Conservation (phyloP, 257 asterid species). For the Jacaranda mimosifolia region DNA sequence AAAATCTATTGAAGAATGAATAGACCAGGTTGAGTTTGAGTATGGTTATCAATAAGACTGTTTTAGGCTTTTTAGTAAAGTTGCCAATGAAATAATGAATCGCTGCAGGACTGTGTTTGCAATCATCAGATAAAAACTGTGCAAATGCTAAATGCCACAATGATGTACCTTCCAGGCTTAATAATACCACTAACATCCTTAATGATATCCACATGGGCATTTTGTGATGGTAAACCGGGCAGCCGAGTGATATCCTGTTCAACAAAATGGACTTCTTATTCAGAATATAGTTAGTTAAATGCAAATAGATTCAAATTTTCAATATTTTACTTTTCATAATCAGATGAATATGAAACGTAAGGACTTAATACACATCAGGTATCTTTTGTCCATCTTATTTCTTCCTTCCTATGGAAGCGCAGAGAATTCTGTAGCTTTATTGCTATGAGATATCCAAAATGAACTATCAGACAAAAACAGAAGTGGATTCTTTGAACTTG, state of each 20-base stretch:
- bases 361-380: background rate
- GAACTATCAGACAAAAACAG: background rate
- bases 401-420: background rate
- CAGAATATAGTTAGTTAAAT: background rate
- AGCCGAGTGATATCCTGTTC: conserved; percentile 51
- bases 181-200: conserved; percentile 57
- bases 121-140: too few species aligned
- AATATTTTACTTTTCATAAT: background rate
- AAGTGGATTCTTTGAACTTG: background rate
- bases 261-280: background rate
- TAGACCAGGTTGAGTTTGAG: background rate
- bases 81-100: too few species aligned
- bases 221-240: conserved; percentile 51
- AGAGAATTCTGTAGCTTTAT: background rate
- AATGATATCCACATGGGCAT: conserved; percentile 51
- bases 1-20: background rate
- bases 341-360: background rate
- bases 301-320: background rate
- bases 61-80: too few species aligned
- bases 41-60: background rate
- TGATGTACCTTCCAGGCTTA: conserved; percentile 62
- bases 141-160: too few species aligned
- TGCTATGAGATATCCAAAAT: background rate
- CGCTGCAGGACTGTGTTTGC: too few species aligned
- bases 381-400: background rate